A percentile compares a stretch with the other conserved stretches of the same genome.
Evolutionary conservation across 768 basidiomycete species (phyloP).

Genomic region (Auriculariales sp.): DNA sequence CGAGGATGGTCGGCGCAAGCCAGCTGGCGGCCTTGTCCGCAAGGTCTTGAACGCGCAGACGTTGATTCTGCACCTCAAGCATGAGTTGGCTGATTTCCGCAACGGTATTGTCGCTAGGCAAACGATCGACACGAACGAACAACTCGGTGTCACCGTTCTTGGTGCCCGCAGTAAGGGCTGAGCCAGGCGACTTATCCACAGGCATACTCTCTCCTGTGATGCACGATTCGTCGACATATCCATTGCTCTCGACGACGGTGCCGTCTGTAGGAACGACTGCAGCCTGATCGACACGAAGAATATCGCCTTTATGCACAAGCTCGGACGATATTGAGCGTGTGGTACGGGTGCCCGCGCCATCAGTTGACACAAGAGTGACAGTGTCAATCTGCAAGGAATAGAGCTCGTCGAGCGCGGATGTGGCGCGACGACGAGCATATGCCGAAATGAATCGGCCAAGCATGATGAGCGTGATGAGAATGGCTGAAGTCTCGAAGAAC

Average conservation of each 20-base stretch:
- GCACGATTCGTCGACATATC: constrained; percentile 27
- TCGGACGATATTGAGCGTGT: constrained; percentile 14
- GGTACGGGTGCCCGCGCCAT: constrained; percentile 7
- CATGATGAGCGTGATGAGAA: constrained; percentile 28
- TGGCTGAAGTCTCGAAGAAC: constrained; percentile 30
- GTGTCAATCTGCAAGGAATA: constrained; percentile 18
- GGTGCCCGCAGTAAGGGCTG: constrained; percentile 24
- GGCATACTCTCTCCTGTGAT: constrained; percentile 28
- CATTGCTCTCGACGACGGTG: constrained; percentile 18
- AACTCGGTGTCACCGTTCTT: constrained; percentile 20
- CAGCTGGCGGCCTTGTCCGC: constrained; percentile 1
- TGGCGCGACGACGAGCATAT: constrained; percentile 20
- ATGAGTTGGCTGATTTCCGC: constrained; percentile 23
- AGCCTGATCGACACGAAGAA: constrained; percentile 20
- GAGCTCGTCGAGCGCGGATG: constrained; percentile 19
- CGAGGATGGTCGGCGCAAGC: background rate
- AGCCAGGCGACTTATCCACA: constrained; percentile 20
- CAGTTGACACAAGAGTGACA: constrained; percentile 20
- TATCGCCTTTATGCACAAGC: constrained; percentile 23
- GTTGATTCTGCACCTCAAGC: constrained; percentile 21
- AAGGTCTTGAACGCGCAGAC: constrained; percentile 23
- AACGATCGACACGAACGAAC: constrained; percentile 20
- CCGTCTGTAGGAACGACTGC: constrained; percentile 26
- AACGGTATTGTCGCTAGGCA: constrained; percentile 27
- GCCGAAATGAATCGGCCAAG: constrained; percentile 25